Base-by-base conservation (phyloP, 139 green algal genomes). In the Chlorella sp. region DNA sequence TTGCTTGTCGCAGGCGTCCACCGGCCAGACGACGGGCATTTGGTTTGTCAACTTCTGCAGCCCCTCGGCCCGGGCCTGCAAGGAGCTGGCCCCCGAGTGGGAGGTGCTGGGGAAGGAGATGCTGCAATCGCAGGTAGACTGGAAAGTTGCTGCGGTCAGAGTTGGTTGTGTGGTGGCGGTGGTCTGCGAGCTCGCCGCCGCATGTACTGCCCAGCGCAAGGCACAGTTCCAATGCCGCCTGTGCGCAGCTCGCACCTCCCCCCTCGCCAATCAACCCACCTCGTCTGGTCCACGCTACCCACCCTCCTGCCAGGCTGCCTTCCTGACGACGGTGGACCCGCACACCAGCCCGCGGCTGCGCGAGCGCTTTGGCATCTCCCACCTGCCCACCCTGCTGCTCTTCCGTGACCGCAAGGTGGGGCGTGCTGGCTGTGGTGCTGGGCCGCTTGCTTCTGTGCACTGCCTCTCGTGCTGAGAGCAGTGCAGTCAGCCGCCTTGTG, bases 21-120 rank as follows among this genome's bases (percentile, higher is more conserved):
- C 86, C 1, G 86, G 86, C 20, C 86, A 90, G 56, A 90, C 86
- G 26, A 90, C 86, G 7, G 86, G 86, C 28, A 51, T 87, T 11
- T 90, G 86, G 77, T 73, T 83, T 43, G 77, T 83, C 8, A 74
- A 41, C 77, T 83, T 83, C 60, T 83, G 77, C 60, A 74, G 60
- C 40, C 40, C 58, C 56, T 74, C 34, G 40, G 77, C 58, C 58
- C 44, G 40, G 32, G 60, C 60, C 2, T 83, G 77, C 77, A 83
- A 83, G 60, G 77, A 73, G 30, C 77, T 83, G 77, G 77, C 60
- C 1, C 56, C n/a, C 3, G 3, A 43, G 34, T 83, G 77, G 77
- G 77, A 83, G 77, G 77, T 58, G 40, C 77, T 83, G 60, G 77
- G 77, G 1, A 73, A 58, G 60, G 77, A 83, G 77, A 60, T 83